phyloP scores from a whole-genome alignment of 768 basidiomycete species.

The Amanita fuliginea region DNA sequence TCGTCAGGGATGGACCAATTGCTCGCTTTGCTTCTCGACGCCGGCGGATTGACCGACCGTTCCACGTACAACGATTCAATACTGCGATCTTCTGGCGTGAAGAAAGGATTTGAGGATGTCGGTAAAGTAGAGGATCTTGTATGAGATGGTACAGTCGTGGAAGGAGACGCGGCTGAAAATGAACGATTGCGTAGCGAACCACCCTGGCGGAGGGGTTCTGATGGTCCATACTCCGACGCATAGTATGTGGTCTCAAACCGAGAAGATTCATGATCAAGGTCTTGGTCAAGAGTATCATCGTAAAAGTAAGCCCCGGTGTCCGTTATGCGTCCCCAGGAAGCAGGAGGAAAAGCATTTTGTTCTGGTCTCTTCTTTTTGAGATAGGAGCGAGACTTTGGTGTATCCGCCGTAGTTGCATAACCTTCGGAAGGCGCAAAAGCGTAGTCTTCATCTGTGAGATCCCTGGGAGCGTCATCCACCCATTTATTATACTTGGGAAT shows the following conservation, averaged over 20 bases:
- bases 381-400: conserved; percentile 22
- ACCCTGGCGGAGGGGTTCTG: conserved; percentile 15
- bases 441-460: conserved; percentile 31
- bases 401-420: conserved; percentile 16
- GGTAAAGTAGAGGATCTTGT: conserved; percentile 1
- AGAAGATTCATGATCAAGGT: neutral
- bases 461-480: conserved; percentile 39
- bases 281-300: conserved; percentile 10
- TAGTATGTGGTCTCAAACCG: conserved; percentile 31
- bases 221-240: conserved; percentile 17
- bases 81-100: neutral
- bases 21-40: neutral
- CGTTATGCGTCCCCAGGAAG: conserved; percentile 44
- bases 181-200: conserved; percentile 12
- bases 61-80: neutral
- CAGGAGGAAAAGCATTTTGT: conserved; percentile 45
- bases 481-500: conserved; percentile 58
- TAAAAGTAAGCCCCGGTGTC: conserved; percentile 48
- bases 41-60: neutral
- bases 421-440: conserved; percentile 47
- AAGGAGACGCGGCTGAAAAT: neutral
- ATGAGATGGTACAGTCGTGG: neutral
- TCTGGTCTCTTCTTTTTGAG: conserved; percentile 37
- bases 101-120: neutral
- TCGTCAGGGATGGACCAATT: conserved; percentile 23